A percentile compares a stretch with the other conserved stretches of the same genome.
Conservation (phyloP, 768 basidiomycete genomes). For the Phaffia tasmanica region DNA sequence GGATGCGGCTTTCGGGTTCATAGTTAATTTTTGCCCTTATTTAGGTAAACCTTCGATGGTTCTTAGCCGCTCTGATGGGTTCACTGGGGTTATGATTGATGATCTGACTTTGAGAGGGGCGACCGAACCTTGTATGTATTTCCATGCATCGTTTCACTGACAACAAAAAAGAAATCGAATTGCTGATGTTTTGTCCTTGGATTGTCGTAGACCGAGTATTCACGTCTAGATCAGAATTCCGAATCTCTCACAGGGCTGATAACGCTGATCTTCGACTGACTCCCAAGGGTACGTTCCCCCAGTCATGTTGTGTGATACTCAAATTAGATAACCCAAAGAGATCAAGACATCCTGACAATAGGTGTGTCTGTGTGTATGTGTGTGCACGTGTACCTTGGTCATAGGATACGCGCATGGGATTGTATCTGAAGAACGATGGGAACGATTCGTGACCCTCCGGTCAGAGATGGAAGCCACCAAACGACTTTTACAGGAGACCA, state of each 20-base stretch:
- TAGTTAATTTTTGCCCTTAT: neutral
- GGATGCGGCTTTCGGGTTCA: neutral
- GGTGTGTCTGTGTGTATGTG: too few relatives aligned
- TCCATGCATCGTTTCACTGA: too few relatives aligned
- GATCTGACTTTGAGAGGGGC: conserved; percentile 79
- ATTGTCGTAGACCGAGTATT: conserved; percentile 69
- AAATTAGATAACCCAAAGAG: conserved; percentile 38
- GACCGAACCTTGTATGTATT: conserved; percentile 70
- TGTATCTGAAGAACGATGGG: conserved; percentile 18
- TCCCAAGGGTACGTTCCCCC: conserved; percentile 49
- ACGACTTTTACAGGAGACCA: conserved; percentile 22
- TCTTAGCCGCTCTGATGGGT: conserved; percentile 73
- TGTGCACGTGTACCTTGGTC: conserved; percentile 31
- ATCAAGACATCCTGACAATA: conserved; percentile 36
- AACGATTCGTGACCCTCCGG: neutral
- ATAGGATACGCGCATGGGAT: conserved; percentile 31
- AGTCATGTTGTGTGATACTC: conserved; percentile 38
- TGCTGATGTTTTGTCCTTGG: neutral
- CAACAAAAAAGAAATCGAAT: too few relatives aligned
- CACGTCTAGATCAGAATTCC: conserved; percentile 79
- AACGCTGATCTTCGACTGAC: conserved; percentile 80
- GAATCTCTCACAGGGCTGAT: conserved; percentile 75
- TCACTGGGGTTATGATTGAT: conserved; percentile 82
- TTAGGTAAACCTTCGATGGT: conserved; percentile 46
- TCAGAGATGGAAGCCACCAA: conserved; percentile 36